Evolutionary conservation across 1,139 yeast species (phyloP), one percentile per base, ranked within the genome.

Genomic region (Hyphopichia wangnamkhiaoensis): DNA sequence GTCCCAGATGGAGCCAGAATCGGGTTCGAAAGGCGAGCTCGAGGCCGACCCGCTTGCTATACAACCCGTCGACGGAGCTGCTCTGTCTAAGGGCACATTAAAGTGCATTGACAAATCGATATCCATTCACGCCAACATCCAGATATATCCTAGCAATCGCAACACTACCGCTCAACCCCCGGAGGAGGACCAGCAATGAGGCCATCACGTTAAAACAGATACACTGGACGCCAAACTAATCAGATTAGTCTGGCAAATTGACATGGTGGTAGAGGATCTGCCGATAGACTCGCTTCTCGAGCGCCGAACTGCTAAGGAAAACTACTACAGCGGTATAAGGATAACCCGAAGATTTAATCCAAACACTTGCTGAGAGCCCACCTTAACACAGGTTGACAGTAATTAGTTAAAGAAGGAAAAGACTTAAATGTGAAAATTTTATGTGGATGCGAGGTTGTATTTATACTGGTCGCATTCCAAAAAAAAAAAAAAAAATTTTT

Each of bases 1-100:
- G 10, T 15, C 33, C 12, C 33, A 19, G 19, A 19, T n/a, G 33
- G n/a, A 19, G n/a, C 14, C 8, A 17, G 8, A 12, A 10, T 4
- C 5, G 15, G 21, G 4, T 17, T 33, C 45, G 40, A 35, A 45
- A 37, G 55, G 74, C 74, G 87, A 83, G 77, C 81, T 84, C 90
- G 80, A 84, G 79, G 63, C 76, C 81, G 58, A 59, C 63, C 68
- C 68, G 80, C 75, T 76, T 60, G 56, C 62, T 84, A 68, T 77
- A 65, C 82, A 80, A 80, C 80, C 84, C 79, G 89, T 84, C 89
- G 85, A 78, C 88, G 86, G 90, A 86, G 90, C 87, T 64, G 71
- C 84, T 79, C 90, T 82, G 90, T 75, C 74, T 65, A 71, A 81
- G 54, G 60, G 67, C 68, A 56, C 52, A 30, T 12, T 49, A 40